These are phyloP conservation scores for Hypoxylon fuscum DNA, from an alignment of 495 filamentous ascomycete genomes.

Conservation along the genomic window DNA sequence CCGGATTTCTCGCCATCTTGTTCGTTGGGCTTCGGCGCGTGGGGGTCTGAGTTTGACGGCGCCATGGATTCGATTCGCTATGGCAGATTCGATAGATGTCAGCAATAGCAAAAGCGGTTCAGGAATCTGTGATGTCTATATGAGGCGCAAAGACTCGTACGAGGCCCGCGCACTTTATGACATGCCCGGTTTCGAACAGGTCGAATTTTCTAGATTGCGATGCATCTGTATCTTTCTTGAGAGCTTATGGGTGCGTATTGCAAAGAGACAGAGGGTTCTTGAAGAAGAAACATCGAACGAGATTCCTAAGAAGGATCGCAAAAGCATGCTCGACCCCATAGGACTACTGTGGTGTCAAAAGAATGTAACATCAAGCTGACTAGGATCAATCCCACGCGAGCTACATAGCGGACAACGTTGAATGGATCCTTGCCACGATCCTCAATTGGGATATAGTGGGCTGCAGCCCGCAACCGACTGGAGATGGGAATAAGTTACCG, in stretches of 20 bases:
- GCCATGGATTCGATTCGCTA: conserved; percentile 10
- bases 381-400: conserved; percentile 37
- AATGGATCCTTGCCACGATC: conserved; percentile 26
- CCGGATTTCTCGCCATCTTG: conserved; percentile 9
- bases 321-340: conserved; percentile 8
- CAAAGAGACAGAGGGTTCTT: neutral
- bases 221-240: conserved; percentile 5
- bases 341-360: neutral
- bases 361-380: conserved; percentile 34
- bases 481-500: conserved; percentile 1
- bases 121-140: conserved; percentile 2
- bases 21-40: conserved; percentile 1
- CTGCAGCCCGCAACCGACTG: conserved; percentile 25
- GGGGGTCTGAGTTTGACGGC: conserved; percentile 12
- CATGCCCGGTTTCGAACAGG: conserved; percentile 10
- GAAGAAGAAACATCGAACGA: conserved; percentile 3
- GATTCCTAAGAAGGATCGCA: conserved; percentile 12
- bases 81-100: neutral
- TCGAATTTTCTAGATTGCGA: neutral
- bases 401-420: conserved; percentile 27
- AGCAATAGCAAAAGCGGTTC: neutral
- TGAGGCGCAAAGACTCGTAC: conserved; percentile 4
- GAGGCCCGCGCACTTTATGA: conserved; percentile 11
- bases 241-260: neutral
- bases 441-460: conserved; percentile 29